phyloP scores from a whole-genome alignment of 2,329 filamentous ascomycete genomes.

The Epicoccum nigrum region DNA sequence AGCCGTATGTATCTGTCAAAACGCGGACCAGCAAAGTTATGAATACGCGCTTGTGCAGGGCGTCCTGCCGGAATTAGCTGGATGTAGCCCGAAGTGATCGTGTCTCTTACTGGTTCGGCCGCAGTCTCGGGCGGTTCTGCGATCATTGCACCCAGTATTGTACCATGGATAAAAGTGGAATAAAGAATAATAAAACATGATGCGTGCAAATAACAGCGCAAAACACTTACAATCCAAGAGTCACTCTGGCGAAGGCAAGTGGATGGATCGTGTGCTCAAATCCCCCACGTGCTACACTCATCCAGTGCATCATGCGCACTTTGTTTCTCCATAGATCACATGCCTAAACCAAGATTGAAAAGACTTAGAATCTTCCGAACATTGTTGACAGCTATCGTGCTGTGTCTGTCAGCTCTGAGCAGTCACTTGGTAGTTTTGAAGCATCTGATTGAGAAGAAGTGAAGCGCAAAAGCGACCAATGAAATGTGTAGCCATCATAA shows the following conservation, averaged over 20 bases:
- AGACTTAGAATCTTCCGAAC: neutral
- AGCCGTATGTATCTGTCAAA: constrained; percentile 38
- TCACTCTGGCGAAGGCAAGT: constrained; percentile 7
- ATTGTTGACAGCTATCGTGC: neutral
- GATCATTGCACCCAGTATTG: neutral
- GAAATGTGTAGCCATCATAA: no score
- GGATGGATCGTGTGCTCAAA: neutral
- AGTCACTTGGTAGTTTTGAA: no score
- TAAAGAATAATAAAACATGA: no score
- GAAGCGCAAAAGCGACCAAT: no score
- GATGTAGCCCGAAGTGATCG: no score
- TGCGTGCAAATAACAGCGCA: no score
- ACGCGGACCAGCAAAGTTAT: constrained; percentile 40
- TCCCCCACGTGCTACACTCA: neutral
- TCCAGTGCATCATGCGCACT: constrained; percentile 6
- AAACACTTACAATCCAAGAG: neutral
- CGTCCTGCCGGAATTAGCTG: constrained; percentile 15
- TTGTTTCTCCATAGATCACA: constrained; percentile 4
- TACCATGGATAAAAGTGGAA: neutral
- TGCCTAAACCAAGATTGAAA: neutral
- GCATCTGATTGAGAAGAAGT: no score
- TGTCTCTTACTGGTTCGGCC: constrained; percentile 2
- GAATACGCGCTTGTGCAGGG: constrained; percentile 33
- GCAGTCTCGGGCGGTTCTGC: neutral
- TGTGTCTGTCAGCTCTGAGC: no score